Evolutionary conservation across 2,329 filamentous ascomycete species (phyloP).

Genomic region (Saccharata proteae): DNA sequence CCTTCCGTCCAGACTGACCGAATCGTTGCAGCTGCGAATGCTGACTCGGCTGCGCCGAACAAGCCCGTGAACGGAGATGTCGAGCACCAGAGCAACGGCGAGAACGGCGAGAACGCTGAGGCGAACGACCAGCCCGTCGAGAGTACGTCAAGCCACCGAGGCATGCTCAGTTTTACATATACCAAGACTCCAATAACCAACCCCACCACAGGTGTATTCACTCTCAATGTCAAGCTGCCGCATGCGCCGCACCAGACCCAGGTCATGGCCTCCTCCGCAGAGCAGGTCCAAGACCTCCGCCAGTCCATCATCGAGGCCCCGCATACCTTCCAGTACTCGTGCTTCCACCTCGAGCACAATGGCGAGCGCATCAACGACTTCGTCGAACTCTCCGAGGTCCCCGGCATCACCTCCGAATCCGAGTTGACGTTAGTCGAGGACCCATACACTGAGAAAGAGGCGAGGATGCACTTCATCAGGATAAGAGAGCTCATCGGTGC

Average conservation of each 20-base stretch:
- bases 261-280: slow-evolving; percentile 82
- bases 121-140: slow-evolving; percentile 18
- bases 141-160: slow-evolving; percentile 16
- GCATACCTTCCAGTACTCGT: slow-evolving; percentile 90
- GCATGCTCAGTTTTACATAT: too few species aligned
- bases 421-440: slow-evolving; percentile 79
- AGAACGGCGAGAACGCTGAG: slow-evolving; percentile 16
- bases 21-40: slow-evolving; percentile 13
- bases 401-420: slow-evolving; percentile 63
- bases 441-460: slow-evolving; percentile 97
- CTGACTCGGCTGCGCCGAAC: slow-evolving; percentile 16
- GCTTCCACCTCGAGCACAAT: slow-evolving; percentile 92
- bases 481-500: slow-evolving; percentile 89
- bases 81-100: slow-evolving; percentile 4
- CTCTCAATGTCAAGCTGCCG: slow-evolving; percentile 70
- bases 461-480: slow-evolving; percentile 83
- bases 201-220: slow-evolving; percentile 42
- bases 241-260: slow-evolving; percentile 68
- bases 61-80: slow-evolving; percentile 12
- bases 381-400: slow-evolving; percentile 78
- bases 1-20: background rate
- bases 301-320: slow-evolving; percentile 93
- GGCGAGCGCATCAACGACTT: slow-evolving; percentile 91
- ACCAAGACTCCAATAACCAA: too few species aligned
- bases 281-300: slow-evolving; percentile 93